Conservation (phyloP, 345 rosid genomes). For the Populus nigra region DNA sequence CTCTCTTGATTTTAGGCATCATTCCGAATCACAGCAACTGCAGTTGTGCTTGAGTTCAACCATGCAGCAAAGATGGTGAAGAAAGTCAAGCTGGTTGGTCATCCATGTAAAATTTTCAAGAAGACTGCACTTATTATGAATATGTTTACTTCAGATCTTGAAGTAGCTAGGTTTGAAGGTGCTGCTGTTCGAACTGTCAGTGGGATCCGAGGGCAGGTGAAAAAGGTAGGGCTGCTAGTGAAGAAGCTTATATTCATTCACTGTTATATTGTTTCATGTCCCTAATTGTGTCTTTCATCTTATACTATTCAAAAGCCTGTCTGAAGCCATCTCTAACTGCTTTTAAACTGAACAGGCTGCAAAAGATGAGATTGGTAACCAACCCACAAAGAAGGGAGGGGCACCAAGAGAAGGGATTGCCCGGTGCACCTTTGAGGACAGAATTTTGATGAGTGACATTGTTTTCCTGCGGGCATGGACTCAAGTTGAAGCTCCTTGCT, state of each 20-base stretch:
- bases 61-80: slow-evolving; percentile 73
- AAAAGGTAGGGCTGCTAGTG: slow-evolving; percentile 52
- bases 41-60: slow-evolving; percentile 70
- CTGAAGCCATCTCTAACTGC: neutral
- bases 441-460: slow-evolving; percentile 81
- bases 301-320: neutral
- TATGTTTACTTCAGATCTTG: slow-evolving; percentile 97
- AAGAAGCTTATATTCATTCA: neutral
- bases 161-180: slow-evolving; percentile 87
- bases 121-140: slow-evolving; percentile 81
- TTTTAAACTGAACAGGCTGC: slow-evolving; percentile 52
- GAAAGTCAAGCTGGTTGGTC: slow-evolving; percentile 84
- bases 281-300: neutral
- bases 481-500: slow-evolving; percentile 67
- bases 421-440: slow-evolving; percentile 97
- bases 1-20: slow-evolving; percentile 50
- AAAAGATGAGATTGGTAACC: slow-evolving; percentile 71
- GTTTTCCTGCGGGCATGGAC: slow-evolving; percentile 85
- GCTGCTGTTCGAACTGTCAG: slow-evolving; percentile 80
- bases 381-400: slow-evolving; percentile 60
- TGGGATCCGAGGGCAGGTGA: slow-evolving; percentile 91
- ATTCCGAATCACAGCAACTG: slow-evolving; percentile 86
- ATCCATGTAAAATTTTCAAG: slow-evolving; percentile 86
- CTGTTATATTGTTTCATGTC: neutral
- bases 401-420: slow-evolving; percentile 73